Base-by-base conservation (phyloP, 2,329 filamentous ascomycete species). In the Nothopassalora personata region DNA sequence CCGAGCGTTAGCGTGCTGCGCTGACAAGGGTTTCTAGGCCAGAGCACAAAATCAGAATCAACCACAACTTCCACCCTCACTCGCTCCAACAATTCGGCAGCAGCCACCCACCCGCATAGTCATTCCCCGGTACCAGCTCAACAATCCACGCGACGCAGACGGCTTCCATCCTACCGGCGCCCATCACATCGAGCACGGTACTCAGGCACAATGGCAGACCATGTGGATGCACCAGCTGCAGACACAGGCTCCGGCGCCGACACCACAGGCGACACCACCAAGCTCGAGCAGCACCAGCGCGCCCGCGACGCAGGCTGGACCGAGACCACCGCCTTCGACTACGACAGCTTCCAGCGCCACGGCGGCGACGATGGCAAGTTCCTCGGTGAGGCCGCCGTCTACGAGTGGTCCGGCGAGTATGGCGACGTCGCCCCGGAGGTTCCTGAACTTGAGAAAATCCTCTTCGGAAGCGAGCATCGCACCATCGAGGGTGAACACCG, bases 321-420 rank as follows among this genome's bases (percentile, higher is more conserved):
- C 9, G 64, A 68, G 53, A 62, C 56, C 1, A 60, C 59, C 3
- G 64, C 67, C 5, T 64, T 71, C 53, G 62, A 73, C 60, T 71
- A 72, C 60, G 54, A 70, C 57, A 53, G 52, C 15, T 67, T 66
- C 57, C 55, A 67, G 60, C 60, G 53, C 10, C 15, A 53, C 18
- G 59, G 30, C 7, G 61, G 59, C 36, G 50, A 60, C 39, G 48
- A 62, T 34, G 60, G 66, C 52, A 56, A 85, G 79, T 83, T 77
- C 79, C 54, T 77, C 28, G 68, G 78, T 39, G 82, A 83, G 56
- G 86, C 85, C n/a, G 76, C 71, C 0, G 80, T 88, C 47, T 97
- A 97, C 67, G 84, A 92, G 69, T 97, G 89, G 88, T 81, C 86
- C 18, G 91, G 91, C 10, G 90, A 96, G 2, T 89, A 82, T 66